Conservation (phyloP, 2,329 filamentous ascomycete species). For the Arthrocladium fulminans region DNA sequence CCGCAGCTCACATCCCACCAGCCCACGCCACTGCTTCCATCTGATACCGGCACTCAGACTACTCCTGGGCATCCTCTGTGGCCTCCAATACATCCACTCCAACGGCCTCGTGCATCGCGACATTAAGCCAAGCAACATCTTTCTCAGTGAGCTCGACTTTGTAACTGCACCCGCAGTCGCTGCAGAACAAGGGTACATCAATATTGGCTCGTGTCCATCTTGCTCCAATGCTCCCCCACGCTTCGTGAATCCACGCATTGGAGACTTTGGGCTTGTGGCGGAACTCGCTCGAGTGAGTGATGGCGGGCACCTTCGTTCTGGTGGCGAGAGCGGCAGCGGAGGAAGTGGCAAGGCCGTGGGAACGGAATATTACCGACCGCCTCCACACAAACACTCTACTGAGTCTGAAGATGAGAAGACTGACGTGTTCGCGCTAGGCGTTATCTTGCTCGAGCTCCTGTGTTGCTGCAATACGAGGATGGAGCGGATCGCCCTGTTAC, state of each 20-base stretch:
- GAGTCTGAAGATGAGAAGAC: constrained; percentile 40
- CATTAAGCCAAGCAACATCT: constrained; percentile 60
- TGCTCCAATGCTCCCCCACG: constrained; percentile 23
- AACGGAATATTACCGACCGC: constrained; percentile 55
- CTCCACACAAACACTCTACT: constrained; percentile 19
- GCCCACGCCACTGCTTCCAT: constrained; percentile 53
- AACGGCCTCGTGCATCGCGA: constrained; percentile 57
- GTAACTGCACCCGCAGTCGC: constrained; percentile 30
- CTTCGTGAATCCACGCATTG: constrained; percentile 53
- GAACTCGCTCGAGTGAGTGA: constrained; percentile 29
- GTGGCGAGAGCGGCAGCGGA: background rate
- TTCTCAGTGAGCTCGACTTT: constrained; percentile 44
- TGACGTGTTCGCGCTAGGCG: constrained; percentile 30
- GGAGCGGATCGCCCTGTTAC: constrained; percentile 38
- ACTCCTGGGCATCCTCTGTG: constrained; percentile 52
- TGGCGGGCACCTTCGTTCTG: too few species aligned
- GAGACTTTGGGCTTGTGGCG: constrained; percentile 59
- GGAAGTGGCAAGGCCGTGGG: constrained; percentile 41
- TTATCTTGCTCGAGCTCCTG: constrained; percentile 50
- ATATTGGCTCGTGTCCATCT: constrained; percentile 17
- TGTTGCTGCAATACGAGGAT: constrained; percentile 45
- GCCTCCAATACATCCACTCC: constrained; percentile 56
- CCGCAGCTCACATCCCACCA: constrained; percentile 11
- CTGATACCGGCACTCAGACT: constrained; percentile 48
- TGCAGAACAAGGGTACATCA: constrained; percentile 31